phyloP scores from a whole-genome alignment of 495 filamentous ascomycete species.

The Penicillium longicatenatum region DNA sequence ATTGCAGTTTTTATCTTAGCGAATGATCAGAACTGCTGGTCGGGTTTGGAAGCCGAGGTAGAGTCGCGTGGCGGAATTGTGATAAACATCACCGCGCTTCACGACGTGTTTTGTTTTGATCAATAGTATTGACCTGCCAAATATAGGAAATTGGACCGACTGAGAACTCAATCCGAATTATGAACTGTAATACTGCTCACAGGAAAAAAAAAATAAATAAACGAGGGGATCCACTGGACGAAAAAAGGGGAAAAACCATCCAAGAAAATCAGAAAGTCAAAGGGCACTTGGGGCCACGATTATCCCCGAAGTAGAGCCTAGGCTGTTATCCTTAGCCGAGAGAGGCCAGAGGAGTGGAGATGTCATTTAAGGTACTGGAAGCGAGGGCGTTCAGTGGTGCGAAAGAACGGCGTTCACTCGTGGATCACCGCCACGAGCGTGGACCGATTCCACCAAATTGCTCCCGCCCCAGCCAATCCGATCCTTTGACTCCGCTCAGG shows the following conservation, averaged over 20 bases:
- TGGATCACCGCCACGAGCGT: constrained; percentile 15
- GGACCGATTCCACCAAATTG: constrained; percentile 1
- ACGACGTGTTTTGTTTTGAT: too few species aligned
- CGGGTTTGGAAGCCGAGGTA: background rate
- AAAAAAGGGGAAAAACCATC: background rate
- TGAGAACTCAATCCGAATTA: too few species aligned
- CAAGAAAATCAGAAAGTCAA: background rate
- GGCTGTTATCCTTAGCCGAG: background rate
- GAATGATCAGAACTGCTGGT: background rate
- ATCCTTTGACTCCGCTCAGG: background rate
- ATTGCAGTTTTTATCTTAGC: background rate
- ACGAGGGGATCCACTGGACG: background rate
- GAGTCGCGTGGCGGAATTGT: background rate
- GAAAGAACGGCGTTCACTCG: constrained; percentile 4
- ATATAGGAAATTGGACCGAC: too few species aligned
- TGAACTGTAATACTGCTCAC: too few species aligned
- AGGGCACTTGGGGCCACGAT: background rate
- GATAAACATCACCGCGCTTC: background rate
- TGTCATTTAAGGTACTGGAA: constrained; percentile 16
- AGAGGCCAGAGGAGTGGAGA: constrained; percentile 1
- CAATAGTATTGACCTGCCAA: too few species aligned
- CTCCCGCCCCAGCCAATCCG: background rate
- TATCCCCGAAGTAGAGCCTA: too few species aligned
- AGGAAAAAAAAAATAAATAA: background rate
- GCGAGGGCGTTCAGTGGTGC: constrained; percentile 12